phyloP scores from a whole-genome alignment of 768 basidiomycete genomes.

The Sporobolomyces phaffii region DNA sequence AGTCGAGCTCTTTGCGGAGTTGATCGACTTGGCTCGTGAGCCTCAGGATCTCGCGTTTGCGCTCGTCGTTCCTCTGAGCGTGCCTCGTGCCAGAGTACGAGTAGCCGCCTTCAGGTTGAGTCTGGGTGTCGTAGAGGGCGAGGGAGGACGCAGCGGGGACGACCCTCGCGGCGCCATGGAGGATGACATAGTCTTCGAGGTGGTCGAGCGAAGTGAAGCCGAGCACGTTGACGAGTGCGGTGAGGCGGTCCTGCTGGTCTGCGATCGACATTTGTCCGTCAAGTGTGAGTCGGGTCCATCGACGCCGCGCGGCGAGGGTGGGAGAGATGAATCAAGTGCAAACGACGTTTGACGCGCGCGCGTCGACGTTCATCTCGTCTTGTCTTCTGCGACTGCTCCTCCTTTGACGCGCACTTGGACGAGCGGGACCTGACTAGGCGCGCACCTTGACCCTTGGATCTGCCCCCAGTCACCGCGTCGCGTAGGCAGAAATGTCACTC shows the following conservation, averaged over 20 bases:
- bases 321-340: too few species aligned
- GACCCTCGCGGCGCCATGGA: slow-evolving; percentile 21
- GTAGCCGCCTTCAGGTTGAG: not conserved
- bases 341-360: too few species aligned
- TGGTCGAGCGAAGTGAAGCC: slow-evolving; percentile 29
- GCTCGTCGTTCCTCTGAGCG: not conserved
- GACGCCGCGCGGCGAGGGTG: too few species aligned
- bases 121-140: slow-evolving; percentile 16
- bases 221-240: slow-evolving; percentile 18
- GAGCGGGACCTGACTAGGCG: not conserved
- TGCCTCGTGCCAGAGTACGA: not conserved
- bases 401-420: too few species aligned
- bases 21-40: slow-evolving; percentile 2
- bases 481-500: too few species aligned
- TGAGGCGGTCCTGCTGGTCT: slow-evolving; percentile 12
- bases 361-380: too few species aligned
- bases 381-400: not conserved
- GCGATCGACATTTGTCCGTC: too few species aligned
- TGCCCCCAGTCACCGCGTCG: too few species aligned
- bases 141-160: slow-evolving; percentile 19
- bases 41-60: slow-evolving; percentile 1
- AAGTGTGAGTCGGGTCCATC: too few species aligned
- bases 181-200: slow-evolving; percentile 32
- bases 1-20: not conserved
- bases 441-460: not conserved